Base-by-base conservation (phyloP, 768 basidiomycete species). In the Amylocystis lapponica region DNA sequence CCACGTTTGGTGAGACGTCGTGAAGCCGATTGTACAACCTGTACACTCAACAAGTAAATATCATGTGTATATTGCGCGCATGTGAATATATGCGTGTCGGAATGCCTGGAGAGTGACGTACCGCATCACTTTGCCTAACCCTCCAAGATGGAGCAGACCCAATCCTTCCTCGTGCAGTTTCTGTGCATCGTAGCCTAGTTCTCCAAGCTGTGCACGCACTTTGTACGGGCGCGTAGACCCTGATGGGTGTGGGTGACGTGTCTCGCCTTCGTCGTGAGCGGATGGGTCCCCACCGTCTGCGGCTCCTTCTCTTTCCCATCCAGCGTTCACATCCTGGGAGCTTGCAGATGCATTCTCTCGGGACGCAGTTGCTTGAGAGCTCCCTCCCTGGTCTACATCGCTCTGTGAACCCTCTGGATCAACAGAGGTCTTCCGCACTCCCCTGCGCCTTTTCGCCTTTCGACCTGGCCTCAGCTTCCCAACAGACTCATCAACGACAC, bases 211-310 rank as follows among this genome's bases (percentile, higher is more conserved):
- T 6, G 55, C 58, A 43, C 64, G 69, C 22, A 74, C 59, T 48
- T 68, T 74, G 47, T 78, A 70, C 10, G 66, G 70, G 36, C 63
- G 65, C 0, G 71, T 78, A 36, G 64, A 20, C 0, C 79, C 75
- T 27, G 70, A 51, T 22, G 50, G 38, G 30, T 47, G 48, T 9
- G 41, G 48, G 49, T 55, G 58, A 12, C 47, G 52, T 21, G 36
- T 42, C 16, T n/a, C 35, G 19, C 41, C 39, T 16, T 47, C 32
- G 1, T 43, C 47, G 22, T 44, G 48, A 45, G 54, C 53, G n/a
- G n/a, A n/a, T n/a, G n/a, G n/a, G n/a, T n/a, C n/a, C 45, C 56
- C 36, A 7, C 27, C 22, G 7, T 11, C 17, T 11, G 34, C 21
- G 20, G 21, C 46, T 16, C 37, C 39, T n/a, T 37, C 37, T n/a